Evolutionary conservation across 305 asterid species (phyloP), one percentile per base, ranked within the genome.

Genomic region (Fraxinus paxiana): DNA sequence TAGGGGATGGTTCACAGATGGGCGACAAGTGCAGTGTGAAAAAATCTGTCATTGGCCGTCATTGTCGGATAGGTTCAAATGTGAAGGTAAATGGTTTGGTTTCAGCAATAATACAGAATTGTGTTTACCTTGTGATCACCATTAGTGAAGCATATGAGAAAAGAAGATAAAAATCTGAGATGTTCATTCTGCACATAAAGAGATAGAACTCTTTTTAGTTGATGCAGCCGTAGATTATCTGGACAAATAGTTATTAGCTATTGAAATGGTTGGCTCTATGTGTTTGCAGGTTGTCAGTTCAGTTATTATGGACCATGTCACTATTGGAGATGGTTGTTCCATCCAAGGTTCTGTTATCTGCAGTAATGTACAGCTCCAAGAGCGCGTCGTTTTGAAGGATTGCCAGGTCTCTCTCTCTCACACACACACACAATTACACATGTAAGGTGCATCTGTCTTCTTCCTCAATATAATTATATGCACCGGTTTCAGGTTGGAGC

Each of bases 1-100:
- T 96, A 31, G 97, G 96, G 84, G 98, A 96, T 89, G 98, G 99
- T 82, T 92, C 97, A 18, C 91, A 91, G 83, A 90, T 94, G 97
- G 98, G 98, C 59, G 99, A 96, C 84, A 96, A 96, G 83, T 94
- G 99, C 91, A 96, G 98, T 2, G 97, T 96, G 82, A 96, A 96
- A 84, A 92, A 92, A 83, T 96, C 99, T 56, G 94, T 94, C 84
- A 94, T 96, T 80, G 99, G 99, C 41, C 97, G 96, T 26, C 99
- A 96, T 89, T 96, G 98, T 83, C 96, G 98, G 79, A 94, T 96
- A 75, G 98, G 98, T 80, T 96, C 99, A 59, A 96, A 96, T 84
- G 98, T 96, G 54, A 96, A 96, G 98, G 99, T 93, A 90, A 22
- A 35, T 54, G 12, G 33, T 69, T 56, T 30, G n/a, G 59, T n/a